phyloP scores from a whole-genome alignment of 345 rosid species.

The Combretum micranthum region DNA sequence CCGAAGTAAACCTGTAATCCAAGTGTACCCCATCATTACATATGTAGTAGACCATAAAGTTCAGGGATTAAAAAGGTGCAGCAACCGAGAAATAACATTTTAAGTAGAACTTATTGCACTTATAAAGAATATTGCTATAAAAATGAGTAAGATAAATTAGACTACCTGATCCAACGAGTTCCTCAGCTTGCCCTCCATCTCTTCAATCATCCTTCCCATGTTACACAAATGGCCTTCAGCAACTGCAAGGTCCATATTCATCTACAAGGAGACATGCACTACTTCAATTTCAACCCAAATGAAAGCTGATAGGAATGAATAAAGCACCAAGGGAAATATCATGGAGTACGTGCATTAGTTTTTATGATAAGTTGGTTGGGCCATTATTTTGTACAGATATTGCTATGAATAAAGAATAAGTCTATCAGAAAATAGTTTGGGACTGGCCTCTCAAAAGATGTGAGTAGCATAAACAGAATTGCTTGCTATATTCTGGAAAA shows the following conservation, averaged over 20 bases:
- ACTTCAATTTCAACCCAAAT: background rate
- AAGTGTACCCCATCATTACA: no score
- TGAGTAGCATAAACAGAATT: no score
- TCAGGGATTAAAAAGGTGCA: no score
- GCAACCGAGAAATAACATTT: background rate
- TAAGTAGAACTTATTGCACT: background rate
- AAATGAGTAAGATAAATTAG: background rate
- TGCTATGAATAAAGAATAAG: no score
- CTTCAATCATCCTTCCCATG: constrained; percentile 99
- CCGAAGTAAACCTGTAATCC: constrained; percentile 84
- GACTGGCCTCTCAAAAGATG: no score
- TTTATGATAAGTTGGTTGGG: no score
- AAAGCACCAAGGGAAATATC: no score
- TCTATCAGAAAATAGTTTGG: no score
- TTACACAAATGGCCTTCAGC: constrained; percentile 94
- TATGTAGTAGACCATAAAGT: no score
- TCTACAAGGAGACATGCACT: constrained; percentile 27
- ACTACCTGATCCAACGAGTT: constrained; percentile 82
- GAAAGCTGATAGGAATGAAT: background rate
- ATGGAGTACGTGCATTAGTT: no score
- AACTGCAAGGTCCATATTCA: constrained; percentile 78
- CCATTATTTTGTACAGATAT: no score
- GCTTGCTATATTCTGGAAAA: no score
- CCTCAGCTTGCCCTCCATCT: constrained; percentile 91
- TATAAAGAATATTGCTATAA: background rate